These are phyloP conservation scores for Dactylellina sp. DNA, from an alignment of 2,329 filamentous ascomycete species.

Conservation along the genomic window DNA sequence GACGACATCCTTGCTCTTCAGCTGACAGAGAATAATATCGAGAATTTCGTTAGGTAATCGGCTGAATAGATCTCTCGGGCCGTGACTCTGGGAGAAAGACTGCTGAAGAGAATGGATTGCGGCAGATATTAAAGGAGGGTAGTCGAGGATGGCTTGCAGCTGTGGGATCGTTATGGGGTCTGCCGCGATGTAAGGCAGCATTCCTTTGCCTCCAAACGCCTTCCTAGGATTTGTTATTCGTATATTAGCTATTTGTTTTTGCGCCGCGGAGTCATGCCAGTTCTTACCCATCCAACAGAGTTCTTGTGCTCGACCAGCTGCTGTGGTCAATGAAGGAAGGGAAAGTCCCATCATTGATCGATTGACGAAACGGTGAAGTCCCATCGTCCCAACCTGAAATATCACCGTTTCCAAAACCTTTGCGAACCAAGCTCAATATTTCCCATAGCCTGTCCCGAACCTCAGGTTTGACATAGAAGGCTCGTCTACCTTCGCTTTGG, in stretches of 20 bases:
- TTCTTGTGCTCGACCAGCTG: conserved; percentile 51
- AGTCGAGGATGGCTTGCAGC: conserved; percentile 40
- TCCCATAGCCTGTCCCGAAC: conserved; percentile 52
- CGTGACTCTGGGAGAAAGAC: conserved; percentile 36
- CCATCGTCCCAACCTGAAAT: conserved; percentile 55
- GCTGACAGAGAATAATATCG: conserved; percentile 51
- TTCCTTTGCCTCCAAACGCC: conserved; percentile 46
- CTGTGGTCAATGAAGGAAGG: conserved; percentile 53
- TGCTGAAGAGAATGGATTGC: conserved; percentile 28
- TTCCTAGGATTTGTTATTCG: conserved; percentile 20
- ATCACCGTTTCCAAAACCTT: conserved; percentile 46
- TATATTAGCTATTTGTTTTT: conserved; percentile 6
- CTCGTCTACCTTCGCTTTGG: conserved; percentile 29
- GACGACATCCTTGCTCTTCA: conserved; percentile 43
- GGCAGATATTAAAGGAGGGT: conserved; percentile 46
- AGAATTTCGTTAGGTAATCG: conserved; percentile 53
- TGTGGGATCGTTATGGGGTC: conserved; percentile 43
- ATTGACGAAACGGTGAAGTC: conserved; percentile 46
- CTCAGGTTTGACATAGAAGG: conserved; percentile 48
- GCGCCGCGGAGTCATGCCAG: background rate
- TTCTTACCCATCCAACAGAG: conserved; percentile 44
- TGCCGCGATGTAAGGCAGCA: conserved; percentile 50
- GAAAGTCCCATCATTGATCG: conserved; percentile 52
- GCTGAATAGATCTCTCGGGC: conserved; percentile 47
- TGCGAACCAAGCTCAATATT: conserved; percentile 46